Conservation (phyloP, 2,329 filamentous ascomycete species). For the Ophiognomonia clavigignenti-juglandacearum region DNA sequence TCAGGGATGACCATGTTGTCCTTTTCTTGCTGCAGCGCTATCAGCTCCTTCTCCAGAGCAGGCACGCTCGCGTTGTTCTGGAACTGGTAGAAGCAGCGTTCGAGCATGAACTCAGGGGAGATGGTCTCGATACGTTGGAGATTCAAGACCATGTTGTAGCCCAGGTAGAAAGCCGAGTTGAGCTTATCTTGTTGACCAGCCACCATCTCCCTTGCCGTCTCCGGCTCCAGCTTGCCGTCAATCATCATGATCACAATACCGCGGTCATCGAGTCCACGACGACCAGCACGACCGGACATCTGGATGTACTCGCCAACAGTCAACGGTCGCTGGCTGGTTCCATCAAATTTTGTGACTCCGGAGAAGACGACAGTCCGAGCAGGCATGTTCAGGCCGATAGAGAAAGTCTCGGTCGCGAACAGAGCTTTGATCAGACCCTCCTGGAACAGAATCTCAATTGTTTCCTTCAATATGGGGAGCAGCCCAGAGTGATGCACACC, state of each 20-base stretch:
- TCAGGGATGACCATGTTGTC: conserved; percentile 74
- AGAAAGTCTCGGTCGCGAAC: conserved; percentile 97
- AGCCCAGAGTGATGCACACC: conserved; percentile 96
- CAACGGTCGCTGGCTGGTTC: conserved; percentile 71
- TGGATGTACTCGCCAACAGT: conserved; percentile 97
- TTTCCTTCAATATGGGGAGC: conserved; percentile 94
- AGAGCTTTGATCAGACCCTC: conserved; percentile 97
- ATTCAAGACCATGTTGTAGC: conserved; percentile 99
- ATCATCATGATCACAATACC: conserved; percentile 99
- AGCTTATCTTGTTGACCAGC: conserved; percentile 95
- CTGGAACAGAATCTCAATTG: conserved; percentile 97
- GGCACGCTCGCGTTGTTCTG: conserved; percentile 90
- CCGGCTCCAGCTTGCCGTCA: conserved; percentile 90
- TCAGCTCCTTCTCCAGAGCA: conserved; percentile 75
- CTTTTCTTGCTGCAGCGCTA: conserved; percentile 70
- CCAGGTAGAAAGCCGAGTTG: conserved; percentile 95
- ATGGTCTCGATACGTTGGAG: conserved; percentile 97
- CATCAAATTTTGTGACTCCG: conserved; percentile 92
- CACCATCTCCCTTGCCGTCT: conserved; percentile 90
- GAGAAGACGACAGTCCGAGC: conserved; percentile 99
- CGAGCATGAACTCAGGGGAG: conserved; percentile 97
- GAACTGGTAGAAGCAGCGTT: conserved; percentile 96
- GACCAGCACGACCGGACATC: conserved; percentile 95
- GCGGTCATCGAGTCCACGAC: conserved; percentile 93
- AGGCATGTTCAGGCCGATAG: conserved; percentile 98